These are phyloP conservation scores for Eucalyptus erythrocorys DNA, from an alignment of 345 rosid genomes.

Conservation along the genomic window DNA sequence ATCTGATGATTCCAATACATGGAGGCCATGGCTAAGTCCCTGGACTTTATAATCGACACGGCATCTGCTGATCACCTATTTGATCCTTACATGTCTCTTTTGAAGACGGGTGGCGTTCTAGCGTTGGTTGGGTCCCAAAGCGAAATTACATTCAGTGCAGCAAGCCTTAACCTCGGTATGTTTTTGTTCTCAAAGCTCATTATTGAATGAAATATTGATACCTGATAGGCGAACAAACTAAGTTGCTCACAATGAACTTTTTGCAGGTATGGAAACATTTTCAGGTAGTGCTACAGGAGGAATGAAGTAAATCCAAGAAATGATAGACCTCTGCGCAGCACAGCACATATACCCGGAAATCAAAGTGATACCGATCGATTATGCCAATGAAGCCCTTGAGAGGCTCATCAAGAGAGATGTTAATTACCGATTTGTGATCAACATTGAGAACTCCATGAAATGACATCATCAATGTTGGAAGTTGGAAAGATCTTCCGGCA, in stretches of 20 bases:
- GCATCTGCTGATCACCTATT: constrained; percentile 75
- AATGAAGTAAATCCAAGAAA: constrained; percentile 51
- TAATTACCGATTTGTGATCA: constrained; percentile 76
- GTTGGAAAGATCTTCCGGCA: neutral
- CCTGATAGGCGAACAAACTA: neutral
- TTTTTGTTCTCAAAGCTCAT: neutral
- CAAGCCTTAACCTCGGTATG: constrained; percentile 35
- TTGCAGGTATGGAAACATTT: constrained; percentile 43
- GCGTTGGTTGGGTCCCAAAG: constrained; percentile 65
- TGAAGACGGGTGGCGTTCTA: constrained; percentile 51
- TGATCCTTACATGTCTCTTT: constrained; percentile 61
- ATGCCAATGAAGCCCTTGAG: constrained; percentile 66
- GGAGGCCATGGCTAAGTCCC: constrained; percentile 47
- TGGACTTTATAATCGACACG: constrained; percentile 68
- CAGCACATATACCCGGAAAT: constrained; percentile 56
- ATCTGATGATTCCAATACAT: neutral
- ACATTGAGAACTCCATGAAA: constrained; percentile 56
- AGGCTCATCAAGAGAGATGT: constrained; percentile 59
- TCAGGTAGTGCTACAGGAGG: constrained; percentile 61
- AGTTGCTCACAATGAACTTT: neutral
- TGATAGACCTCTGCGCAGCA: constrained; percentile 65
- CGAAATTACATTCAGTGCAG: constrained; percentile 61
- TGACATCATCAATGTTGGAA: neutral
- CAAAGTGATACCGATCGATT: constrained; percentile 52
- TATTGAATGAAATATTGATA: neutral